Base-by-base conservation (phyloP, 352 stramenopile genomes). In the Globisporangium alternatum region DNA sequence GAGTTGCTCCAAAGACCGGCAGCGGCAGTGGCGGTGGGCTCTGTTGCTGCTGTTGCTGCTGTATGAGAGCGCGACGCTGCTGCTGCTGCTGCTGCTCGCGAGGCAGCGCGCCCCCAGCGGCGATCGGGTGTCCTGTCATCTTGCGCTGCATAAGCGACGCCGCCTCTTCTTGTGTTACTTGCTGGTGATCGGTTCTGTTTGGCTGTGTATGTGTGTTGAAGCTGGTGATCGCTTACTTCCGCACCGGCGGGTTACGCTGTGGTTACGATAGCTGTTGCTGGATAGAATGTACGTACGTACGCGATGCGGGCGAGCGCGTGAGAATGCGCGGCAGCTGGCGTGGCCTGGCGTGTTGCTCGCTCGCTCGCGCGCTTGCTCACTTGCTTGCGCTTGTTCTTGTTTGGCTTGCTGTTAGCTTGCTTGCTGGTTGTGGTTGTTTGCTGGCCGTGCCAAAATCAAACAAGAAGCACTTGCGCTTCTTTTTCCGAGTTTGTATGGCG, bases 81-180 rank as follows among this genome's bases (percentile, higher is more conserved):
- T 58, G 21, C 9, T 45, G 51, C 28, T 67, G 51, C 4, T 66
- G 60, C n/a, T 66, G 62, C n/a, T 67, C 54, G 28, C 35, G 54
- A 33, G 41, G 37, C 49, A 60, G 25, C 45, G 62, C 53, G 7
- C 51, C 61, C 5, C 35, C 35, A 15, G 30, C 52, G 13, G 56
- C 56, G 6, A 49, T 56, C 35, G 52, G 30, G 53, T 61, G 25
- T 2, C 56, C 56, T 30, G 62, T 51, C 62, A 68, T 68, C 47
- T 48, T 59, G 30, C 47, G 55, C 62, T 68, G 62, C 56, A 63
- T 63, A 53, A 28, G 56, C 56, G 22, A 43, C 33, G 15, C 1
- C 54, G 33, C 47, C 37, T 60, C 54, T 58, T 31, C 48, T 31
- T 51, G 44, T 22, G 19, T 19, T 47, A 31, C 15, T 30, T 10